Conservation (phyloP, 495 filamentous ascomycete genomes). For the Aspergillus coremiiformis region DNA sequence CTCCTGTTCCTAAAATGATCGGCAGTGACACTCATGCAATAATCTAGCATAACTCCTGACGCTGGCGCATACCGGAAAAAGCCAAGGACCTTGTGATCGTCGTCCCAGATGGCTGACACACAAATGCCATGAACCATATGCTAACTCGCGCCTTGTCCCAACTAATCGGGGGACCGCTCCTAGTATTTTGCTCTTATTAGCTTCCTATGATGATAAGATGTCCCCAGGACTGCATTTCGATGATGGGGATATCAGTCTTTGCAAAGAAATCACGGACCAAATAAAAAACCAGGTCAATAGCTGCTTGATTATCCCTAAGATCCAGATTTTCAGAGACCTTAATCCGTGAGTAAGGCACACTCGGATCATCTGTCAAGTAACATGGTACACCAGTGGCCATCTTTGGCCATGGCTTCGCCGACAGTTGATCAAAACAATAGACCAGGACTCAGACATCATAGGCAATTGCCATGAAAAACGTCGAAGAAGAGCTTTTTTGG, state of each 20-base stretch:
- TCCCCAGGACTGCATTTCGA: conserved; percentile 8
- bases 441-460: conserved; percentile 6
- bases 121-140: conserved; percentile 3
- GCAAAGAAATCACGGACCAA: conserved; percentile 5
- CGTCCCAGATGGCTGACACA: conserved; percentile 3
- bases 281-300: not conserved
- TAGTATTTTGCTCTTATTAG: not conserved
- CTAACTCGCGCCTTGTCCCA: conserved; percentile 1
- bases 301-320: conserved; percentile 2
- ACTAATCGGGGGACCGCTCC: conserved; percentile 1
- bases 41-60: conserved; percentile 3
- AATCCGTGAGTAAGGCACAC: conserved; percentile 1
- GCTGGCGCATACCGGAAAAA: conserved; percentile 5
- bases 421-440: not conserved
- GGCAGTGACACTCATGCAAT: conserved; percentile 3
- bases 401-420: conserved; percentile 7
- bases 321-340: not conserved
- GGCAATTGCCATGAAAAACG: not conserved
- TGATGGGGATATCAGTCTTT: not conserved
- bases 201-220: conserved; percentile 1
- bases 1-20: not conserved
- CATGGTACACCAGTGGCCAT: conserved; percentile 4
- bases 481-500: not conserved
- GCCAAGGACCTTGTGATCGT: not conserved
- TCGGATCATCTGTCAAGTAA: conserved; percentile 5